Percentiles rank a stretch among this genome's conserved stretches.
phyloP scores from a whole-genome alignment of 2,329 filamentous ascomycete genomes.

The Colletotrichum eleusines region DNA sequence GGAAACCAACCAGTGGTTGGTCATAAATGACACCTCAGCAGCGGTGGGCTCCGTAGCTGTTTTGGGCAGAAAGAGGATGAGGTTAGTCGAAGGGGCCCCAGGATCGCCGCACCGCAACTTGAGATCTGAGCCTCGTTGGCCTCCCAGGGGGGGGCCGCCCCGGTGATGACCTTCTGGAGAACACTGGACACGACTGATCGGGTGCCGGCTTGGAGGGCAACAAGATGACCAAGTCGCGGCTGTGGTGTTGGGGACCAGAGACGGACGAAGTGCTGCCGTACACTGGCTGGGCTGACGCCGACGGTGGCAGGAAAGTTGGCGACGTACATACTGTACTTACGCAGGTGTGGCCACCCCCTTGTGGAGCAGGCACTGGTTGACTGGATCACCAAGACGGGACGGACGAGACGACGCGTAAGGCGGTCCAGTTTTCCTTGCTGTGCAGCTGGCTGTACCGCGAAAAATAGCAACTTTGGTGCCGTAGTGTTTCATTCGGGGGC shows the following conservation, averaged over 20 bases:
- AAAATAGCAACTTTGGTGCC: conserved; percentile 34
- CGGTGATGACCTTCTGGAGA: conserved; percentile 17
- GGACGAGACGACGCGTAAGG: conserved; percentile 36
- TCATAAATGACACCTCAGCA: conserved; percentile 2
- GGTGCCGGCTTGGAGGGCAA: not conserved
- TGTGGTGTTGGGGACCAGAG: not conserved
- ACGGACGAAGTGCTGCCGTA: not conserved
- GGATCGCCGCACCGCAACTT: conserved; percentile 5
- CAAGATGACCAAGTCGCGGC: not conserved
- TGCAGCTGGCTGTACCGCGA: conserved; percentile 26
- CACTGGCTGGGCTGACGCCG: not conserved
- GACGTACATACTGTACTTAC: not conserved
- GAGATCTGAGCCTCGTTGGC: conserved; percentile 21
- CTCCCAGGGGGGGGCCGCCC: not conserved
- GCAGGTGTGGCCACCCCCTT: conserved; percentile 6
- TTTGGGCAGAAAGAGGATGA: not conserved
- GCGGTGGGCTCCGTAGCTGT: conserved; percentile 14
- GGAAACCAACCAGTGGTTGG: conserved; percentile 6
- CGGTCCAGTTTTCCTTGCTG: conserved; percentile 28
- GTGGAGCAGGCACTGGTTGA: conserved; percentile 7
- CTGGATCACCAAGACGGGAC: conserved; percentile 5
- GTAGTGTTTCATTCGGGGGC: conserved; percentile 34
- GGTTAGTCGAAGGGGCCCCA: conserved; percentile 7
- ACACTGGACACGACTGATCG: conserved; percentile 1
- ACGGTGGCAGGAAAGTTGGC: not conserved